Conservation (phyloP, 495 filamentous ascomycete species). For the Neurospora terricola region DNA sequence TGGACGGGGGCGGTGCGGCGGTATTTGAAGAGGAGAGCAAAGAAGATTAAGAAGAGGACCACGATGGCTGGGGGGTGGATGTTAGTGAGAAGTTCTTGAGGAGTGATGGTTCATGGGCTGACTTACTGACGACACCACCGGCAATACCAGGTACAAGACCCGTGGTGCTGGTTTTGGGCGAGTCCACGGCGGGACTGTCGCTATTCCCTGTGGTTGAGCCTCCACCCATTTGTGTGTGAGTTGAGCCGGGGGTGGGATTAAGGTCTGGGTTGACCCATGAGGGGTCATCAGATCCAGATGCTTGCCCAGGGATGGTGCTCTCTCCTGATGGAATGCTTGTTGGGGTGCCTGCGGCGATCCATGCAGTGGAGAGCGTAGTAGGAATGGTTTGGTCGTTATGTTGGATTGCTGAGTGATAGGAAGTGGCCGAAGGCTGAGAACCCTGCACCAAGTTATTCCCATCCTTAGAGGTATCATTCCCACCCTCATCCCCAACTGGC, state of each 20-base stretch:
- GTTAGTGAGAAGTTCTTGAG: not conserved
- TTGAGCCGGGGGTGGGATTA: not conserved
- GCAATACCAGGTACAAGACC: slow-evolving; percentile 13
- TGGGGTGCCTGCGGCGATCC: not conserved
- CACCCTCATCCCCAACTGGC: not conserved
- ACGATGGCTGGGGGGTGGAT: slow-evolving; percentile 10
- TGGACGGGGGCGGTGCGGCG: slow-evolving; percentile 15
- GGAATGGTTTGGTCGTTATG: not conserved
- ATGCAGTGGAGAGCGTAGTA: not conserved
- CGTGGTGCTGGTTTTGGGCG: not conserved
- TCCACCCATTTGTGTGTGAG: not conserved
- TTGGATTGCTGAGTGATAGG: not conserved
- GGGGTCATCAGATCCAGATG: not conserved
- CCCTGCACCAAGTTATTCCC: not conserved
- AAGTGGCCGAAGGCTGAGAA: not conserved
- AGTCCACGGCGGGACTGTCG: not conserved
- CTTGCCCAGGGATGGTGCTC: not conserved
- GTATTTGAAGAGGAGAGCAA: slow-evolving; percentile 18
- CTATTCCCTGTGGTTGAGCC: not conserved
- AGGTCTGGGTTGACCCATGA: not conserved
- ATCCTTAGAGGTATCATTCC: not conserved
- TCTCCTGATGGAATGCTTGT: not conserved
- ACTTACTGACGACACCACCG: slow-evolving; percentile 17
- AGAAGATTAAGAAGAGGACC: slow-evolving; percentile 15
- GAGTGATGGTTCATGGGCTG: not conserved